A percentile compares a stretch with the other conserved stretches of the same genome.
Conservation (phyloP, 768 basidiomycete genomes). For the Boletus insuetus region DNA sequence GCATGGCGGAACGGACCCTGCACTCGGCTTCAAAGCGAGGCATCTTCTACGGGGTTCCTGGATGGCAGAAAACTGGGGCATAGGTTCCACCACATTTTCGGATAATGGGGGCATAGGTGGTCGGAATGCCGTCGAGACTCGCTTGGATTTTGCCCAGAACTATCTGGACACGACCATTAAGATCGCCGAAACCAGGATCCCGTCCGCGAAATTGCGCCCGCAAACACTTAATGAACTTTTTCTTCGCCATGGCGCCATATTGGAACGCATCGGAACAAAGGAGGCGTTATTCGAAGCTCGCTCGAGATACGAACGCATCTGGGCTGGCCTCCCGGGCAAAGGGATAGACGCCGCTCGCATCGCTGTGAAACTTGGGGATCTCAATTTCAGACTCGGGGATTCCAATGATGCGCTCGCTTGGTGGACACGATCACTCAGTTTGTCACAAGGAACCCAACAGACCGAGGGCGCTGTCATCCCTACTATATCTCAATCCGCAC, state of each 20-base stretch:
- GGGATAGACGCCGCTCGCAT: slow-evolving; percentile 49
- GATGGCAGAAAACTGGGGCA: slow-evolving; percentile 68
- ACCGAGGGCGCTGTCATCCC: slow-evolving; percentile 19
- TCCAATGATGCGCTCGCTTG: slow-evolving; percentile 55
- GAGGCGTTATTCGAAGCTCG: slow-evolving; percentile 53
- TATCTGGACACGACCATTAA: slow-evolving; percentile 51
- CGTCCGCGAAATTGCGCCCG: slow-evolving; percentile 42
- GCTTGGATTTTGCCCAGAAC: slow-evolving; percentile 50
- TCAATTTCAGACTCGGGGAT: slow-evolving; percentile 55
- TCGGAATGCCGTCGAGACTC: slow-evolving; percentile 50
- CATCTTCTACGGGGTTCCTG: slow-evolving; percentile 68
- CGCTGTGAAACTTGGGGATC: slow-evolving; percentile 67
- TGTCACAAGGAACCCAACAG: slow-evolving; percentile 37
- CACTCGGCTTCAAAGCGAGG: slow-evolving; percentile 57
- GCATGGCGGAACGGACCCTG: slow-evolving; percentile 69
- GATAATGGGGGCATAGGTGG: slow-evolving; percentile 35
- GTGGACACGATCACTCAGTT: slow-evolving; percentile 61
- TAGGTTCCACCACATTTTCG: slow-evolving; percentile 39
- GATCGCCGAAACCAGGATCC: slow-evolving; percentile 40
- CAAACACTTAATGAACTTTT: slow-evolving; percentile 55
- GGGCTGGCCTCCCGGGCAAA: slow-evolving; percentile 42
- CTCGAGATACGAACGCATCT: slow-evolving; percentile 55
- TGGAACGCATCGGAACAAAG: slow-evolving; percentile 59
- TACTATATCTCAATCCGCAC: slow-evolving; percentile 37
- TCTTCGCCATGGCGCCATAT: slow-evolving; percentile 48